A percentile compares a stretch with the other conserved stretches of the same genome.
Conservation (phyloP, 495 filamentous ascomycete species). For the Podospora didyma region DNA sequence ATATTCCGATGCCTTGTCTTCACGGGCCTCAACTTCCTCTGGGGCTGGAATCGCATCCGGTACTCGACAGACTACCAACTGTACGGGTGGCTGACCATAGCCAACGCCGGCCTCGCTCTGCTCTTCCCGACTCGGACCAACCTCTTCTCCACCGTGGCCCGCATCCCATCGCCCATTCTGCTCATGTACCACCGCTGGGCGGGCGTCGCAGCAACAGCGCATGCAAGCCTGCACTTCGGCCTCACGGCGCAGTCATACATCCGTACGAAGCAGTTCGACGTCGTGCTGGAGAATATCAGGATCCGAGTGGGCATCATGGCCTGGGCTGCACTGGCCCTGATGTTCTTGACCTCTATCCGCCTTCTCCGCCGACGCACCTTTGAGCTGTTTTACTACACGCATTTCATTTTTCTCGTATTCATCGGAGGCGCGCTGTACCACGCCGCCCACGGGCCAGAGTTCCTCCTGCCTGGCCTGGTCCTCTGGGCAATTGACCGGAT, state of each 20-base stretch:
- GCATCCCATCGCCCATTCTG: slow-evolving; percentile 5
- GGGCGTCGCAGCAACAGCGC: slow-evolving; percentile 3
- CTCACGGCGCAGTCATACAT: slow-evolving; percentile 2
- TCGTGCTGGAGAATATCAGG: neutral
- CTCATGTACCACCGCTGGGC: slow-evolving; percentile 11
- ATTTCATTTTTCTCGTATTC: slow-evolving; percentile 5
- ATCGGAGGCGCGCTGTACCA: slow-evolving; percentile 3
- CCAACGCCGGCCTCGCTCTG: slow-evolving; percentile 7
- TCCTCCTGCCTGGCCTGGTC: slow-evolving; percentile 1
- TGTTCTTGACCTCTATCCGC: slow-evolving; percentile 3
- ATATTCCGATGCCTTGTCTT: slow-evolving; percentile 6
- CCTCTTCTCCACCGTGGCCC: slow-evolving; percentile 7
- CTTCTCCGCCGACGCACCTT: slow-evolving; percentile 3
- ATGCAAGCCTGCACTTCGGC: slow-evolving; percentile 5
- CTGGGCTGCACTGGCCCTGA: slow-evolving; percentile 2
- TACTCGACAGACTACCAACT: slow-evolving; percentile 7
- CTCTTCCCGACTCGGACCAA: slow-evolving; percentile 4
- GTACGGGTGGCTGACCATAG: slow-evolving; percentile 8
- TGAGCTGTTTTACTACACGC: slow-evolving; percentile 2
- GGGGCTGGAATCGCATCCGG: slow-evolving; percentile 8
- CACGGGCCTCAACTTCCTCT: slow-evolving; percentile 5
- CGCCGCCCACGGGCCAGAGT: slow-evolving; percentile 1
- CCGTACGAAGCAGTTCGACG: neutral
- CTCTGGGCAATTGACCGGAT: neutral
- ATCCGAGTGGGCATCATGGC: slow-evolving; percentile 6